A percentile compares a stretch with the other conserved stretches of the same genome.
Conservation (phyloP, 2,329 filamentous ascomycete species). For the Penicillium brasilianum region DNA sequence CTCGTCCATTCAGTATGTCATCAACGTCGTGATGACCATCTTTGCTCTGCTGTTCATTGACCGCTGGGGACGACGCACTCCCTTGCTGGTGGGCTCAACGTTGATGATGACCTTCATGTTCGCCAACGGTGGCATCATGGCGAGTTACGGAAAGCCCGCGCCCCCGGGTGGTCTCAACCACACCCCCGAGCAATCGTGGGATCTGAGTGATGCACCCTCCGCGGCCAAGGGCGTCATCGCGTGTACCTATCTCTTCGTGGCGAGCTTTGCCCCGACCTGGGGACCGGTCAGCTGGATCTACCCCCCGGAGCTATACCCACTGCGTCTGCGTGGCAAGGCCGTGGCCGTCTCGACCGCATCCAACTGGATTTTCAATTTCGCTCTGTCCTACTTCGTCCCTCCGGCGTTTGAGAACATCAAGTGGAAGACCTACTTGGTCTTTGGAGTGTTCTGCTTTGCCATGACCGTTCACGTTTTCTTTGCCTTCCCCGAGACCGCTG, state of each 20-base stretch:
- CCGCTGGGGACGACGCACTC: constrained; percentile 72
- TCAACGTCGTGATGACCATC: constrained; percentile 79
- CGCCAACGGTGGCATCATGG: constrained; percentile 50
- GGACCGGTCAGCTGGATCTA: constrained; percentile 65
- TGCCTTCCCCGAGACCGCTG: constrained; percentile 46
- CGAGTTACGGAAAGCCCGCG: constrained; percentile 41
- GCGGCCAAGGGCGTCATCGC: constrained; percentile 70
- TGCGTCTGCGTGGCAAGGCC: constrained; percentile 67
- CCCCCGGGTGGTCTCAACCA: constrained; percentile 49
- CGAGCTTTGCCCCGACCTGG: constrained; percentile 69
- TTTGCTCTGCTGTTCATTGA: constrained; percentile 79
- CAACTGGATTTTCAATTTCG: constrained; percentile 68
- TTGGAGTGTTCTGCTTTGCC: constrained; percentile 71
- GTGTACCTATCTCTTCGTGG: constrained; percentile 74
- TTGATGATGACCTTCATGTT: constrained; percentile 61
- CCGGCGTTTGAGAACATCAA: constrained; percentile 61
- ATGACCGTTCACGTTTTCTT: constrained; percentile 72
- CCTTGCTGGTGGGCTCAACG: constrained; percentile 67
- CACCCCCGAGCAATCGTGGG: constrained; percentile 46
- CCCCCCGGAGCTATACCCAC: constrained; percentile 66
- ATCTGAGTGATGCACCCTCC: constrained; percentile 50
- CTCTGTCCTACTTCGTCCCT: constrained; percentile 61
- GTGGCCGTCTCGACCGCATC: constrained; percentile 64
- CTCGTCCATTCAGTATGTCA: constrained; percentile 74
- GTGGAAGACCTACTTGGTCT: constrained; percentile 72